Percentiles rank a stretch among this genome's conserved stretches.
phyloP scores from a whole-genome alignment of 345 rosid species.

The Pugionium dolabratum region DNA sequence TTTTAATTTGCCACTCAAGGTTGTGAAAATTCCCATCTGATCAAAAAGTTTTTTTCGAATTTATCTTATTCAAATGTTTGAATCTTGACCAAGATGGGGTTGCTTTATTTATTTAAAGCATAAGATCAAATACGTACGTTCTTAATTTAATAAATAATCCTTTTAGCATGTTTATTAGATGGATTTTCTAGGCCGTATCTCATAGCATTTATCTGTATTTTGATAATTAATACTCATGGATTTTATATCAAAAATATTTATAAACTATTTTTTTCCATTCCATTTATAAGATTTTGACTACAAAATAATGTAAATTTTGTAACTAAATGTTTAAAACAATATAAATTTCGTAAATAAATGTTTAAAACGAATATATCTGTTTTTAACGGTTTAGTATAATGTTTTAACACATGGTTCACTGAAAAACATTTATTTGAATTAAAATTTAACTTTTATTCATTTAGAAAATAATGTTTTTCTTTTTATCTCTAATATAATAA shows the following conservation, averaged over 20 bases:
- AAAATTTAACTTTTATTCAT: too few relatives aligned
- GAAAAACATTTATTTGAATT: too few relatives aligned
- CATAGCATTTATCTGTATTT: background rate
- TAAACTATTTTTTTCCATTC: background rate
- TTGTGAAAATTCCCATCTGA: constrained; percentile 23
- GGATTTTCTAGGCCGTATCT: background rate
- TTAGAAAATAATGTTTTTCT: too few relatives aligned
- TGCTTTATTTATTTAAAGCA: background rate
- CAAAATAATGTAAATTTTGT: background rate
- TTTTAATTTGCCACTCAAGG: constrained; percentile 23
- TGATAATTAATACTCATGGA: background rate
- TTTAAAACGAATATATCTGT: too few relatives aligned
- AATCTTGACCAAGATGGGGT: constrained; percentile 3
- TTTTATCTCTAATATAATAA: too few relatives aligned
- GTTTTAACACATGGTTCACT: too few relatives aligned
- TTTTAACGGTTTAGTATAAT: too few relatives aligned
- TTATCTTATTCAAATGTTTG: background rate
- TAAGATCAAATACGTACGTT: background rate
- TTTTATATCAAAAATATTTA: too few relatives aligned
- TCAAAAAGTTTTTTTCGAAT: background rate
- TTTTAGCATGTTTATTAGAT: background rate
- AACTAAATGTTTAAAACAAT: background rate
- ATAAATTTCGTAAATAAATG: background rate
- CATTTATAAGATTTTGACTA: too few relatives aligned
- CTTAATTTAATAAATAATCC: background rate